These are phyloP conservation scores for Trichoderma breve DNA, from an alignment of 2,329 filamentous ascomycete genomes.

Conservation along the genomic window DNA sequence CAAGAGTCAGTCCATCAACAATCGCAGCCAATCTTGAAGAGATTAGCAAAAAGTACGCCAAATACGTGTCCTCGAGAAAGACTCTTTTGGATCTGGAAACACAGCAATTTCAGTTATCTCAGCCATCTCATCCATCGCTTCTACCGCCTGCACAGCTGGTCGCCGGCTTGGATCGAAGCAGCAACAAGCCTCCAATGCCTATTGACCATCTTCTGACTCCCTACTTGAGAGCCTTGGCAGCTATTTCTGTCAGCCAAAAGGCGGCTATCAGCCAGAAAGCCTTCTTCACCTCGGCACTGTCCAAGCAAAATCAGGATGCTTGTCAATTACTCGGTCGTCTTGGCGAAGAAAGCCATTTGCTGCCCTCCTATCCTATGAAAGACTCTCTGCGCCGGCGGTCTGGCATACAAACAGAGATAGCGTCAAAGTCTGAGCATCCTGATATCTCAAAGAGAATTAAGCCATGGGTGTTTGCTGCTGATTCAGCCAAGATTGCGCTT, in stretches of 20 bases:
- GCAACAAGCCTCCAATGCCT: slow-evolving; percentile 23
- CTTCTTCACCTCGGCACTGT: slow-evolving; percentile 50
- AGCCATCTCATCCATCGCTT: slow-evolving; percentile 30
- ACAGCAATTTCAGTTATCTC: slow-evolving; percentile 32
- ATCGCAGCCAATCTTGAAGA: slow-evolving; percentile 37
- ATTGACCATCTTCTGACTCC: slow-evolving; percentile 51
- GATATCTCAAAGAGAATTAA: slow-evolving; percentile 46
- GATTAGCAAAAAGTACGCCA: slow-evolving; percentile 54
- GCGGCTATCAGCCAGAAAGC: slow-evolving; percentile 57
- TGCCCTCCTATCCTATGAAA: slow-evolving; percentile 51
- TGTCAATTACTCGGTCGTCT: slow-evolving; percentile 52
- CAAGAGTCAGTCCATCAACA: slow-evolving; percentile 7
- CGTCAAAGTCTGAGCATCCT: slow-evolving; percentile 36
- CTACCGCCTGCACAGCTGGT: slow-evolving; percentile 25
- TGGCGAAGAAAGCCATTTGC: slow-evolving; percentile 60
- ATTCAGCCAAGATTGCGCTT: slow-evolving; percentile 58
- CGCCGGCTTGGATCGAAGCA: slow-evolving; percentile 18
- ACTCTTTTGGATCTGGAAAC: slow-evolving; percentile 44
- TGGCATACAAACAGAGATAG: slow-evolving; percentile 46
- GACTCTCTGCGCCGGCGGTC: slow-evolving; percentile 34
- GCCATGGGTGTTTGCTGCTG: slow-evolving; percentile 60
- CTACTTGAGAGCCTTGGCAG: slow-evolving; percentile 54
- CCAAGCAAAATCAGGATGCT: slow-evolving; percentile 51
- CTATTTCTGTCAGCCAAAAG: slow-evolving; percentile 56
- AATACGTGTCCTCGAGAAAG: slow-evolving; percentile 51